Base-by-base conservation (phyloP, 2,329 filamentous ascomycete genomes). In the Nigrospora oryzae region DNA sequence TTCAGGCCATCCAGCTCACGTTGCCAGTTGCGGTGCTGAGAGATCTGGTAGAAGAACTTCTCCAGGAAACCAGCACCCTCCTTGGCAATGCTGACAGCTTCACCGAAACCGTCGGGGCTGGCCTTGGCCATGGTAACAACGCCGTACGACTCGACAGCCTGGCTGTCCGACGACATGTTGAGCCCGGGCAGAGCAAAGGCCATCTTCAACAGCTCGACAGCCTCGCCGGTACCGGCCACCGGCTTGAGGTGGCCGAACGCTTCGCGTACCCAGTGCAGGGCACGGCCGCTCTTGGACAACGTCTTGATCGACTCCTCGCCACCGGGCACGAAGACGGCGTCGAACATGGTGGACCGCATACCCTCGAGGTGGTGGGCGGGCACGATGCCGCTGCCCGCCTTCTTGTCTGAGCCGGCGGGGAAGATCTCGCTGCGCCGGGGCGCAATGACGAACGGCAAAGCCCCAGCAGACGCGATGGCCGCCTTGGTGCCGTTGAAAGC, bases 241-340 rank as follows among this genome's bases (percentile, higher is more conserved):
- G 85, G 69, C 70, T 93, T 93, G 42, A 89, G 71, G 51, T 93
- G 87, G 0, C 86, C 86, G 53, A 91, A 93, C 0, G 86, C 83
- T 61, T 93, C 88, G 2, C 84, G 76, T 4, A 91, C 67, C 78
- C 84, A 93, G 67, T 91, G 83, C 2, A 85, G 58, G 0, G 84
- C 84, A 15, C 86, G 81, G 0, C 87, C 86, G 49, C 75, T 87
- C 67, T 81, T 79, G 45, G 73, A 66, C 0, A 93, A 74, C 0
- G 78, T 79, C 43, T 75, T 67, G 38, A 86, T 65, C 1, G 79
- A 78, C 46, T 81, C 70, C 0, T 73, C 68, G 1, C 88, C 87
- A 1, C 86, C 86, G 1, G 86, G 86, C 3, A 94, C 67, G 56
- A 89, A 89, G 28, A 90, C 58, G 1, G 85, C 82, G 58, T 93